Evolutionary conservation across 2,329 filamentous ascomycete species (phyloP).

Genomic region (Lasiodiplodia sp.): DNA sequence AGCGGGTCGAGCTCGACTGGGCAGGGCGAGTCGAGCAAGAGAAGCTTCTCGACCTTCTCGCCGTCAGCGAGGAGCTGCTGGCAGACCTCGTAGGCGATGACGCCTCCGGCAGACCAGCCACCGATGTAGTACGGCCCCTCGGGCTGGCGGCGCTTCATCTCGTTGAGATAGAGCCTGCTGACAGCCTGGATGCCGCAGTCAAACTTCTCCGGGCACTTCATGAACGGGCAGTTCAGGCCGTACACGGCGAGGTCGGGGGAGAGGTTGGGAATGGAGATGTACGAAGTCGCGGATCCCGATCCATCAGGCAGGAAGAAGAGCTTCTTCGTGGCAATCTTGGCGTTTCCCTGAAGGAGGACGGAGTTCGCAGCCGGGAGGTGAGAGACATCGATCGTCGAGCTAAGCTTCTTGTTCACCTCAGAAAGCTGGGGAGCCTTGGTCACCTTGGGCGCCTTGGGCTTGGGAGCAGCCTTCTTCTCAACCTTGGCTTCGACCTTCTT

Average conservation of each 20-base stretch:
- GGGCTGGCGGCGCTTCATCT: constrained; percentile 76
- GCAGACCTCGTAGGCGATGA: constrained; percentile 61
- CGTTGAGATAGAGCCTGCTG: constrained; percentile 69
- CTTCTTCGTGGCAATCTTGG: constrained; percentile 63
- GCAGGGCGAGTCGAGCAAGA: constrained; percentile 62
- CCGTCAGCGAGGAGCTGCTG: constrained; percentile 57
- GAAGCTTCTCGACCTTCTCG: constrained; percentile 58
- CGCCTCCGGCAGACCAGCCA: constrained; percentile 64
- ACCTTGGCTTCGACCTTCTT: constrained; percentile 46
- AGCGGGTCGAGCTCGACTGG: constrained; percentile 60
- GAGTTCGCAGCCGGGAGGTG: constrained; percentile 59
- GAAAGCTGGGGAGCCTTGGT: constrained; percentile 48
- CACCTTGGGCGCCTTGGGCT: constrained; percentile 32
- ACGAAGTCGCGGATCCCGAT: constrained; percentile 71
- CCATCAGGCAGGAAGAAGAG: constrained; percentile 61
- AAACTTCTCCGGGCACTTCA: constrained; percentile 72
- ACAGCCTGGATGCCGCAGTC: constrained; percentile 71
- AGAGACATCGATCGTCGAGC: constrained; percentile 49
- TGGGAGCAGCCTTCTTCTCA: constrained; percentile 39
- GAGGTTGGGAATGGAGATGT: constrained; percentile 66
- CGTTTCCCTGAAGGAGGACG: constrained; percentile 65
- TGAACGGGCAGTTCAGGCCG: constrained; percentile 73
- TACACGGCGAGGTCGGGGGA: constrained; percentile 59
- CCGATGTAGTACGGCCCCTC: constrained; percentile 64
- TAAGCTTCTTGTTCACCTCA: constrained; percentile 58